These are phyloP conservation scores for Halophytophthora batemanensis DNA, from an alignment of 352 stramenopile genomes.

Conservation along the genomic window DNA sequence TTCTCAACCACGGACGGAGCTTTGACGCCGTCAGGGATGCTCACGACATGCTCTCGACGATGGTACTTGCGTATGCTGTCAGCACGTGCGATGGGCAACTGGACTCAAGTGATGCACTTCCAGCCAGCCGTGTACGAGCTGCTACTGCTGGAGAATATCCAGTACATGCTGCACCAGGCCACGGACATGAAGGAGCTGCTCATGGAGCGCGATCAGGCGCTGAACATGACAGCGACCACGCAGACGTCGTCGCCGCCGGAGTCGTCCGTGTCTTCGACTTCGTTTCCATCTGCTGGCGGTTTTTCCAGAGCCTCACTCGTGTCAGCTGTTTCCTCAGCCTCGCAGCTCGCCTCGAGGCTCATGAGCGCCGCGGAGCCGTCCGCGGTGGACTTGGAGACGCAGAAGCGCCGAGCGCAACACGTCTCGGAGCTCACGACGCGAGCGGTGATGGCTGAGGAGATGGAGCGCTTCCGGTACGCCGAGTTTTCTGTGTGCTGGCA, in stretches of 20 bases:
- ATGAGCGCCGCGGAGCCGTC: constrained; percentile 32
- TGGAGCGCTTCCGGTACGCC: constrained; percentile 54
- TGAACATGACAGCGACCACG: constrained; percentile 15
- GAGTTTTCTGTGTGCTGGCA: no score
- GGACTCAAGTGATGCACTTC: constrained; percentile 45
- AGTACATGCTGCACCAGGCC: constrained; percentile 59
- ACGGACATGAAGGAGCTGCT: constrained; percentile 66
- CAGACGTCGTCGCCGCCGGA: constrained; percentile 13
- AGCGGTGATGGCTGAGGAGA: constrained; percentile 61
- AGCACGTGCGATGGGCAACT: constrained; percentile 40
- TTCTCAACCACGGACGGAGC: no score
- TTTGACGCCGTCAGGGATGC: not conserved
- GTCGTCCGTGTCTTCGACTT: constrained; percentile 11
- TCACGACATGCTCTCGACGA: constrained; percentile 3
- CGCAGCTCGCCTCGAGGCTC: constrained; percentile 40
- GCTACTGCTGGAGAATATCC: constrained; percentile 58
- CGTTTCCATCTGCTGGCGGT: constrained; percentile 11
- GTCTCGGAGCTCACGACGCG: constrained; percentile 44
- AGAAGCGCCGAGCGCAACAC: constrained; percentile 38
- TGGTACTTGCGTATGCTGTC: no score
- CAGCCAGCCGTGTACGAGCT: constrained; percentile 67
- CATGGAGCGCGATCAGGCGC: constrained; percentile 33
- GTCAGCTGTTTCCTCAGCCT: constrained; percentile 29
- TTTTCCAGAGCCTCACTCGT: constrained; percentile 36
- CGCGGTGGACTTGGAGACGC: constrained; percentile 31